Conservation (phyloP, 768 basidiomycete genomes). For the Lactarius akahatsu region DNA sequence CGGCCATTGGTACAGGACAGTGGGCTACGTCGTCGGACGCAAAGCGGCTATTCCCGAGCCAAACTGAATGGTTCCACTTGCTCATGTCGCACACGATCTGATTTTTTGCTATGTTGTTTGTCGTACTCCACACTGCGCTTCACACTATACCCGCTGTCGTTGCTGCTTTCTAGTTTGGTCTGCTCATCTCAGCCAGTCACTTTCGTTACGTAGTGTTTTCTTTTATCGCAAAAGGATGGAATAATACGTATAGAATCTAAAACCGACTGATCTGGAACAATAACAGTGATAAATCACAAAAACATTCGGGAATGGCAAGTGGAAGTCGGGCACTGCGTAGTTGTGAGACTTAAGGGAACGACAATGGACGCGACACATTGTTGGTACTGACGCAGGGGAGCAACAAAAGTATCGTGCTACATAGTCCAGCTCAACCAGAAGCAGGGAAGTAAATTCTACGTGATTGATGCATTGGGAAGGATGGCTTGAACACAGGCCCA, state of each 20-base stretch:
- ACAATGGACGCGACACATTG: too few species aligned
- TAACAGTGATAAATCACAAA: background rate
- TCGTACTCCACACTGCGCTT: background rate
- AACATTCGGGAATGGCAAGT: too few species aligned
- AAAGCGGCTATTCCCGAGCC: conserved; percentile 21
- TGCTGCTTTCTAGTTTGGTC: background rate
- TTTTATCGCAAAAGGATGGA: background rate
- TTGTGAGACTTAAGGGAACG: too few species aligned
- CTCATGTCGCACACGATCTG: too few species aligned
- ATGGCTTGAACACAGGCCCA: too few species aligned
- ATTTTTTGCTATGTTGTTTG: background rate
- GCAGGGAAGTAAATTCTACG: too few species aligned
- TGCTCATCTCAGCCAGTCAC: background rate
- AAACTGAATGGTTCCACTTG: background rate
- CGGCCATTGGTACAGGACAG: conserved; percentile 6
- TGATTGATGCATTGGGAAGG: too few species aligned
- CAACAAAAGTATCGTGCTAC: too few species aligned
- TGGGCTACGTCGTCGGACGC: conserved; percentile 1
- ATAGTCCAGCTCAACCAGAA: too few species aligned
- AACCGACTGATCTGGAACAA: background rate
- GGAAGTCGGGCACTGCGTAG: too few species aligned
- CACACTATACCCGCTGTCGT: background rate
- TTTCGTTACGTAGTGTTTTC: background rate
- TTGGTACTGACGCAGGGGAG: too few species aligned
- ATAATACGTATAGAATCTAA: background rate